phyloP scores from a whole-genome alignment of 306 rosid genomes.

The Prunus davidiana region DNA sequence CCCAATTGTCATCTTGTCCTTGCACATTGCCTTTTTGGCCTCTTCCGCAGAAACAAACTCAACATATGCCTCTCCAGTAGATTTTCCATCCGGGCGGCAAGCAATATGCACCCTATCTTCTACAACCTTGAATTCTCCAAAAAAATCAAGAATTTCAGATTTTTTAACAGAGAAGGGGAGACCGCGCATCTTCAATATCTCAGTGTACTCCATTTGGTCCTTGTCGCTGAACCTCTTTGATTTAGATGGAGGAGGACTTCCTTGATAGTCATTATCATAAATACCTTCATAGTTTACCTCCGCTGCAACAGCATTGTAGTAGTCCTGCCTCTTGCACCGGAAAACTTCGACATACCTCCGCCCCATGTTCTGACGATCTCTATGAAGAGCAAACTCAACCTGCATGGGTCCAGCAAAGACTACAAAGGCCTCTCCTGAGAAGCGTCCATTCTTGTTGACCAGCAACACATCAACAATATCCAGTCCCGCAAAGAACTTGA shows the following conservation, averaged over 20 bases:
- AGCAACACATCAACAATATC: slow-evolving; percentile 91
- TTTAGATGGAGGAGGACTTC: slow-evolving; percentile 91
- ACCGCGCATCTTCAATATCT: slow-evolving; percentile 97
- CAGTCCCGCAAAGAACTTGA: slow-evolving; percentile 94
- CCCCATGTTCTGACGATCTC: slow-evolving; percentile 96
- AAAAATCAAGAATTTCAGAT: slow-evolving; percentile 72
- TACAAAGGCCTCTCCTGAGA: slow-evolving; percentile 95
- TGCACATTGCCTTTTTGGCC: slow-evolving; percentile 90
- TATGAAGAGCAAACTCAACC: slow-evolving; percentile 83
- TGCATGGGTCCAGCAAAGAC: slow-evolving; percentile 94
- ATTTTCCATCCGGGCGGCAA: slow-evolving; percentile 95
- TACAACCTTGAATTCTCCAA: slow-evolving; percentile 65
- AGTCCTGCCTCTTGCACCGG: slow-evolving; percentile 94
- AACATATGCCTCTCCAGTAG: slow-evolving; percentile 95
- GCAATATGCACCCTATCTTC: slow-evolving; percentile 84
- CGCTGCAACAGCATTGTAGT: slow-evolving; percentile 83
- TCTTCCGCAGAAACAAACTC: slow-evolving; percentile 86
- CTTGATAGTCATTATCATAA: slow-evolving; percentile 80
- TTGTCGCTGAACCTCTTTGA: slow-evolving; percentile 82
- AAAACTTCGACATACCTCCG: slow-evolving; percentile 95
- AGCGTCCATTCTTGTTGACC: slow-evolving; percentile 94
- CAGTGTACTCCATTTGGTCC: slow-evolving; percentile 92
- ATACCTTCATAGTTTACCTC: slow-evolving; percentile 85
- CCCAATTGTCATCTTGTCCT: slow-evolving; percentile 97
- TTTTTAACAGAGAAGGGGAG: slow-evolving; percentile 72